These are phyloP conservation scores for Wallacemonas collosoma DNA, from an alignment of 208 protist species.

Conservation along the genomic window DNA sequence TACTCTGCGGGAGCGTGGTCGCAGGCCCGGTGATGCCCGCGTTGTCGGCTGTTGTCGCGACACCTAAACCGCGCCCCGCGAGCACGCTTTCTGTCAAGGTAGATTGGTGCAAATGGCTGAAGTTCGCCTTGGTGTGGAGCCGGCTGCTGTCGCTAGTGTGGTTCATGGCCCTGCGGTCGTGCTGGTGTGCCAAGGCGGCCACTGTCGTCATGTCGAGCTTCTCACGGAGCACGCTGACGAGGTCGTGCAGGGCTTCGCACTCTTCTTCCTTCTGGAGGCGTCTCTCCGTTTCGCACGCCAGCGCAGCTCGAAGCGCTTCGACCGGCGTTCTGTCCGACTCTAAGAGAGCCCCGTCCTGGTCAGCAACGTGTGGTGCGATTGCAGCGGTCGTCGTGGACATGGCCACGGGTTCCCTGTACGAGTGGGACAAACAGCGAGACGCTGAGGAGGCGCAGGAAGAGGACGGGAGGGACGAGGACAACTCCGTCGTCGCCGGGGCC, in stretches of 20 bases:
- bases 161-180: background rate
- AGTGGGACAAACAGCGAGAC: background rate
- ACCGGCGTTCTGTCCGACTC: conserved; percentile 19
- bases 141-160: background rate
- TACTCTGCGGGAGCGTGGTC: background rate
- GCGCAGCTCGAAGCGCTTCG: conserved; percentile 11
- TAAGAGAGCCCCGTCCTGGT: background rate
- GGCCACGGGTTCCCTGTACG: no score
- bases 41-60: background rate
- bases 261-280: conserved; percentile 36
- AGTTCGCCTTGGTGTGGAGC: background rate
- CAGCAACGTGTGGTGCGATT: no score
- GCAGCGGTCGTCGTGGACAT: background rate
- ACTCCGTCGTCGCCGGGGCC: no score
- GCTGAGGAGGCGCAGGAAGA: conserved; percentile 14
- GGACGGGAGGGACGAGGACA: background rate
- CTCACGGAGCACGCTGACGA: conserved; percentile 39
- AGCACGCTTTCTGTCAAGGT: background rate
- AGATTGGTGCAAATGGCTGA: background rate
- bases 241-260: conserved; percentile 42
- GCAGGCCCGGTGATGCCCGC: background rate
- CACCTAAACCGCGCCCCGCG: background rate
- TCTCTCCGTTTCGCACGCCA: conserved; percentile 18
- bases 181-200: conserved; percentile 1
- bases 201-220: conserved; percentile 20